Percentiles rank a stretch among this genome's conserved stretches.
These are phyloP conservation scores for Erigeron canadensis DNA, from an alignment of 129 eudicot genomes.

Conservation along the genomic window DNA sequence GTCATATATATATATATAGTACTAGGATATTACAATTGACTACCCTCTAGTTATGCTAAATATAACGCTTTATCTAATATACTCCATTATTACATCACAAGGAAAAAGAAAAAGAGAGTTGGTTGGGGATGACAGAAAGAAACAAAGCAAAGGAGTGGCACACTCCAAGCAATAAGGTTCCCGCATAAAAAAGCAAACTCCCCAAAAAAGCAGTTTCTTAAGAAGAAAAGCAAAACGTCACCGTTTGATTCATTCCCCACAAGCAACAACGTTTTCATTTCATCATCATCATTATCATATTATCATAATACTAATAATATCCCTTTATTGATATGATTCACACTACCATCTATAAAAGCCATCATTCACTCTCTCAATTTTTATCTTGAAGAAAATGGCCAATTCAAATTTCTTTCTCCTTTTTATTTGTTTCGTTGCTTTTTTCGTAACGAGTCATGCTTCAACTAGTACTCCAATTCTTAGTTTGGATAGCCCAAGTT, in stretches of 20 bases:
- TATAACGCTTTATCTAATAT: too few species aligned
- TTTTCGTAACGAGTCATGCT: conserved; percentile 31
- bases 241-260: conserved; percentile 23
- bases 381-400: conserved; percentile 8
- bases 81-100: background rate
- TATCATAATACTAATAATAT: conserved; percentile 13
- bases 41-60: too few species aligned
- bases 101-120: conserved; percentile 14
- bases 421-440: conserved; percentile 20
- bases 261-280: conserved; percentile 32
- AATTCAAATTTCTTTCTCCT: conserved; percentile 21
- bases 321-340: too few species aligned
- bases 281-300: conserved; percentile 2
- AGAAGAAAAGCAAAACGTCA: conserved; percentile 31
- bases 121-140: background rate
- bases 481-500: conserved; percentile 33
- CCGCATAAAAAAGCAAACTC: conserved; percentile 38
- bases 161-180: conserved; percentile 33
- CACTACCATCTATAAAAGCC: background rate
- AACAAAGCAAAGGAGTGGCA: conserved; percentile 1
- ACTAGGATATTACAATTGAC: too few species aligned
- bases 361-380: conserved; percentile 1
- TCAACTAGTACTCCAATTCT: conserved; percentile 38
- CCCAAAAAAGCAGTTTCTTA: conserved; percentile 24
- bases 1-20: too few species aligned